Evolutionary conservation across 169 alveolate genomes (phyloP).

Genomic region (Eimeria acervulina): DNA sequence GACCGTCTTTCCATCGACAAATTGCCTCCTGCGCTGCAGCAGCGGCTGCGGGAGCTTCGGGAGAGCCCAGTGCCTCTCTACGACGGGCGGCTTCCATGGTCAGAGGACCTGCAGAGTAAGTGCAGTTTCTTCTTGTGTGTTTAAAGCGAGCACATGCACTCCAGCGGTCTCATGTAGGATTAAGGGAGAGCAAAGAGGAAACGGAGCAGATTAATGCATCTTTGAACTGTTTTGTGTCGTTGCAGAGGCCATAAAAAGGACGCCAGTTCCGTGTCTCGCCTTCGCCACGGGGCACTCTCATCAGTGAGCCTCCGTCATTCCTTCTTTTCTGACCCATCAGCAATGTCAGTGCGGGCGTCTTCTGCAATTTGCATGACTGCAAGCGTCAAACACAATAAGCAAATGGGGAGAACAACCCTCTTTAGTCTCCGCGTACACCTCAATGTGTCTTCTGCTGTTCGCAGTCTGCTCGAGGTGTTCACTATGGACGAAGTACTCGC

Average conservation of each 20-base stretch:
- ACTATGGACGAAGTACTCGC: conserved; percentile 82
- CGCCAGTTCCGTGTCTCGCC: conserved; percentile 71
- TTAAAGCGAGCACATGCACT: neutral
- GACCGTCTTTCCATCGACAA: conserved; percentile 45
- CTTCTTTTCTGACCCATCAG: neutral
- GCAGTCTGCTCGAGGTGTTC: conserved; percentile 75
- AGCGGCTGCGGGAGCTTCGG: conserved; percentile 39
- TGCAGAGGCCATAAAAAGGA: conserved; percentile 69
- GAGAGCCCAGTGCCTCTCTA: conserved; percentile 63
- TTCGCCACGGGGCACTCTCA: conserved; percentile 81
- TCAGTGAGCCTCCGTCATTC: conserved; percentile 51
- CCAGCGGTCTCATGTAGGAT: neutral
- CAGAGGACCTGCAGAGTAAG: conserved; percentile 75
- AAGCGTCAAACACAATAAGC: neutral
- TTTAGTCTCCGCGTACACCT: neutral
- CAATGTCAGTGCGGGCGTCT: neutral
- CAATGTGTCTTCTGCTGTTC: neutral
- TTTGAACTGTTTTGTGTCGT: neutral
- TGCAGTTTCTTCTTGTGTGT: neutral
- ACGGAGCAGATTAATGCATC: neutral
- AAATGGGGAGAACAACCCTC: neutral
- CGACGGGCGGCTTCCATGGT: conserved; percentile 77
- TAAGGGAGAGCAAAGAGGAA: neutral
- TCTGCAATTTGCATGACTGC: no score
- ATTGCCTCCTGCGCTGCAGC: conserved; percentile 68